These are phyloP conservation scores for Arabis alpina DNA, from an alignment of 345 rosid species.

Conservation along the genomic window DNA sequence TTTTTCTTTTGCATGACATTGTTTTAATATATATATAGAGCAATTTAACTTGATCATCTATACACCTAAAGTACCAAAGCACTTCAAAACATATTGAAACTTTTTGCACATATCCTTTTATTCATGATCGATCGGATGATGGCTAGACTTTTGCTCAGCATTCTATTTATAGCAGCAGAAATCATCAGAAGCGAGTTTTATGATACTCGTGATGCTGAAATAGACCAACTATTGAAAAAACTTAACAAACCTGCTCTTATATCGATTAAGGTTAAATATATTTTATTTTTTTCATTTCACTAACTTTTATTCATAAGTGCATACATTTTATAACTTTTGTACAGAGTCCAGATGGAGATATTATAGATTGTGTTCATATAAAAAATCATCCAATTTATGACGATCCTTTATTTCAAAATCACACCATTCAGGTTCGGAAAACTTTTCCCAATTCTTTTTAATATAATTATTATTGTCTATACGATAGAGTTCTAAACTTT, in stretches of 20 bases:
- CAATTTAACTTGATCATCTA: no score
- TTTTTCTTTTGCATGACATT: no score
- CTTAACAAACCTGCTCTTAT: conserved; percentile 19
- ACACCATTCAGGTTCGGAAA: conserved; percentile 14
- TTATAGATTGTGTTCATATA: conserved; percentile 26
- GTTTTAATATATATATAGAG: no score
- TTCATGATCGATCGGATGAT: neutral
- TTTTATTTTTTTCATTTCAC: neutral
- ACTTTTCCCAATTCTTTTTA: neutral
- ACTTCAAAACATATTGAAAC: no score
- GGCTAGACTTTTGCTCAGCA: neutral
- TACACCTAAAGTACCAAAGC: no score
- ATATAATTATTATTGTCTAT: neutral
- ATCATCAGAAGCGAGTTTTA: neutral
- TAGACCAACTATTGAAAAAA: neutral
- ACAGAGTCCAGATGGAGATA: conserved; percentile 30
- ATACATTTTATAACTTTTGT: neutral
- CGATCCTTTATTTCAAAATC: conserved; percentile 19
- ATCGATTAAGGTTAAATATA: conserved; percentile 17
- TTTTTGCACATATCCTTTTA: no score
- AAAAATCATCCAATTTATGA: conserved; percentile 28
- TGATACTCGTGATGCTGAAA: neutral
- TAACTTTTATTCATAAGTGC: neutral
- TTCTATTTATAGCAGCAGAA: neutral
- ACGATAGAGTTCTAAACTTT: no score